Evolutionary conservation across 2,329 filamentous ascomycete species (phyloP), one percentile per base, ranked within the genome.

Genomic region (Metarhizium sp.): DNA sequence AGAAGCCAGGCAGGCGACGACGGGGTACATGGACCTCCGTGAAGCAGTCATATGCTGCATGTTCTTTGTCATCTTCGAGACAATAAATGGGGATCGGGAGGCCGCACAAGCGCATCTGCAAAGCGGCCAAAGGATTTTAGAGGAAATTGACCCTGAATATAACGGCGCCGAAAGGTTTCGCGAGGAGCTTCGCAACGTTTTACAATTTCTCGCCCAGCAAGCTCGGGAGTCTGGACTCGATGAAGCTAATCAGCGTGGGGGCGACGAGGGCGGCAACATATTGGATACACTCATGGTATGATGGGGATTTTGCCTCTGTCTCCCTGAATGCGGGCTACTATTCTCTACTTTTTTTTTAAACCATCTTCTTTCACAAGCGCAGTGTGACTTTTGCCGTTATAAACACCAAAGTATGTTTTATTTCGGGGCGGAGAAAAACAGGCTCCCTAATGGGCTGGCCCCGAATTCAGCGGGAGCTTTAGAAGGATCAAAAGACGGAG

Each of bases 11-110:
- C 59, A 61, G 11, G 55, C 64, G 2, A 59, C 56, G 7, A 51
- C 58, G 2, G 53, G 55, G 6, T 55, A 57, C 6, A 59, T 56
- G 5, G 61, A 60, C 32, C 57, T 67, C 2, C 60, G 60, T 11
- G 62, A 66, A 2, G 67, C 69, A 2, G 64, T 71, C 10, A 52
- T 72, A 3, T 68, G 69, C 55, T 71, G 66, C 53, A 62, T 73
- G 50, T 65, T 73, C 46, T 72, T 73, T 58, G 64, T 68, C 54
- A 64, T 70, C 52, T 72, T 73, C 52, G 70, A 73, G 54, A 63
- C 65, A 2, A 54, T 72, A 43, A 70, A 74, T 56, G 69, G 67
- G 25, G 71, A 73, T 56, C 59, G 61, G 10, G 60, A 62, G 20
- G 66, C 66, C 1, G 71, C 71, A 0, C 61, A 71, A 14, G 59